Percentiles rank a stretch among this genome's conserved stretches.
phyloP scores from a whole-genome alignment of 1,284 basidiomycete genomes.

The Tilletia walkeri region DNA sequence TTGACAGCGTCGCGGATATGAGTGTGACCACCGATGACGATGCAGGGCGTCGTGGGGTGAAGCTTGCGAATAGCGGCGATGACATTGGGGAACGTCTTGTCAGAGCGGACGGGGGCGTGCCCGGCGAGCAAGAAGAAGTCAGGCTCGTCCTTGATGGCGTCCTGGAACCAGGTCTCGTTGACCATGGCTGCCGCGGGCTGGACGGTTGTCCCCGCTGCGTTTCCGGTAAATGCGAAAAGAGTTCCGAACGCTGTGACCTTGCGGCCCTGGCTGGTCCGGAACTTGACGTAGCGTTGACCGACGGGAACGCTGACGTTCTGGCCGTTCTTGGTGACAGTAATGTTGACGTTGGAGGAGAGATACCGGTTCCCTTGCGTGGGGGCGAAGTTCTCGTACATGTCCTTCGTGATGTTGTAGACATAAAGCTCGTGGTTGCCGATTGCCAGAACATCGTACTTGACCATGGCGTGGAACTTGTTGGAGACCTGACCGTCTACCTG shows the following conservation, averaged over 20 bases:
- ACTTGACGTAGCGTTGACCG: conserved; percentile 42
- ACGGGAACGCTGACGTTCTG: conserved; percentile 35
- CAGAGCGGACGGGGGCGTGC: conserved; percentile 50
- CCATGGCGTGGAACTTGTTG: conserved; percentile 61
- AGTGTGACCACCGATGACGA: conserved; percentile 51
- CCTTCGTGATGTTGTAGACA: conserved; percentile 70
- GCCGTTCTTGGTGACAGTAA: conserved; percentile 33
- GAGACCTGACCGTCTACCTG: conserved; percentile 47
- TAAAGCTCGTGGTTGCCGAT: conserved; percentile 91
- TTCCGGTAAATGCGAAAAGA: conserved; percentile 48
- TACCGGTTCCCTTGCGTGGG: conserved; percentile 60
- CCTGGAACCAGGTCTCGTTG: conserved; percentile 49
- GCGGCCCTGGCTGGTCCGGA: conserved; percentile 41
- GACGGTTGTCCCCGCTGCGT: conserved; percentile 38
- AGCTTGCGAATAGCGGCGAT: conserved; percentile 40
- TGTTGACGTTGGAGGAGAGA: conserved; percentile 45
- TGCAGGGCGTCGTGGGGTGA: conserved; percentile 46
- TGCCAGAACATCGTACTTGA: conserved; percentile 78
- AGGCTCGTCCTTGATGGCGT: conserved; percentile 36
- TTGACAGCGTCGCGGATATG: conserved; percentile 51
- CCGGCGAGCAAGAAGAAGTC: conserved; percentile 51
- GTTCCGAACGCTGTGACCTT: conserved; percentile 50
- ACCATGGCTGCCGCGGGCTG: conserved; percentile 48
- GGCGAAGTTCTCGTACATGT: conserved; percentile 76
- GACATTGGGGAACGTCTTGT: conserved; percentile 45